Evolutionary conservation across 2,329 filamentous ascomycete genomes (phyloP).

Genomic region (Fusarium torulosum): DNA sequence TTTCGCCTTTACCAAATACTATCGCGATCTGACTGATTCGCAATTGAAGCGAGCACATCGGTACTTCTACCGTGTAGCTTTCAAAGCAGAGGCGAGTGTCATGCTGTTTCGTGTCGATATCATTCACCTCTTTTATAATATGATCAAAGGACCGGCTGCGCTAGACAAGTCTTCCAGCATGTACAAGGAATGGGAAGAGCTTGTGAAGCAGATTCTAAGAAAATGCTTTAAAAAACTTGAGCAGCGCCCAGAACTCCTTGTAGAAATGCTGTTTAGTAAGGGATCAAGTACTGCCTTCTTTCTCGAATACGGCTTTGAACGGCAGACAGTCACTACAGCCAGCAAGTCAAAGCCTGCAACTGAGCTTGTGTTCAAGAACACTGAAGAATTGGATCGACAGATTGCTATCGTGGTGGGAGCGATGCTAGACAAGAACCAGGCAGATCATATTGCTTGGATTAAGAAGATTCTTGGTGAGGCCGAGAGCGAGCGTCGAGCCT

Average conservation of each 20-base stretch:
- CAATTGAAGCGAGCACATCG: constrained; percentile 94
- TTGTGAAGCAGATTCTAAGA: constrained; percentile 85
- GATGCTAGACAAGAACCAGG: constrained; percentile 82
- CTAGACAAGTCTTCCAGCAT: constrained; percentile 74
- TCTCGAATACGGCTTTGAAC: constrained; percentile 90
- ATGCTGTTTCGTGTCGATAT: constrained; percentile 93
- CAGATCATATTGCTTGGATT: constrained; percentile 83
- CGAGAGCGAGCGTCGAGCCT: constrained; percentile 78
- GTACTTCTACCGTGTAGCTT: constrained; percentile 93
- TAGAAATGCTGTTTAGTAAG: constrained; percentile 97
- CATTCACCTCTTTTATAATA: constrained; percentile 85
- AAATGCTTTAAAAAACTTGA: constrained; percentile 87
- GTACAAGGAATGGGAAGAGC: constrained; percentile 91
- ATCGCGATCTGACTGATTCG: constrained; percentile 79
- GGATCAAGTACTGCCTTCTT: constrained; percentile 85
- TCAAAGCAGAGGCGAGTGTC: constrained; percentile 92
- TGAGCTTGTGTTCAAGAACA: constrained; percentile 84
- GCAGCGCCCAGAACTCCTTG: constrained; percentile 84
- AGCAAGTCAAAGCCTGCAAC: constrained; percentile 77
- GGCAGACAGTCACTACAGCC: constrained; percentile 76
- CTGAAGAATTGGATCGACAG: constrained; percentile 75
- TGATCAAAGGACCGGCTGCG: constrained; percentile 89
- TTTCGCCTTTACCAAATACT: constrained; percentile 81
- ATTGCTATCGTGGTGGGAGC: constrained; percentile 84
- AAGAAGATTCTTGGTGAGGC: constrained; percentile 77